Conservation (phyloP, 495 filamentous ascomycete species). For the Tuber melanosporum region DNA sequence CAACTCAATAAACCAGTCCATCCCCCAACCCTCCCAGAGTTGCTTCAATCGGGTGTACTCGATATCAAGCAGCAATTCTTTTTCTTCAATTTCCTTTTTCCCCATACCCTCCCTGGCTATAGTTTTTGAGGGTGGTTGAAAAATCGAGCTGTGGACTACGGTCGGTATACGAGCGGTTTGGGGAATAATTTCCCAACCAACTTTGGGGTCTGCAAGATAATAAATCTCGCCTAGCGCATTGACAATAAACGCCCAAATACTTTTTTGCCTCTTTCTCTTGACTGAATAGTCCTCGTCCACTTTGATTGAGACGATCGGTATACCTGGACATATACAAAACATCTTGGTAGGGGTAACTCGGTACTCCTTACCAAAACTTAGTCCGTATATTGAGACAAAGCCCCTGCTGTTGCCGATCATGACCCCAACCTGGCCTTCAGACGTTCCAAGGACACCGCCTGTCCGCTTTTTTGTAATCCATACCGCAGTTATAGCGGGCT, state of each 20-base stretch:
- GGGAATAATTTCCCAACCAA: conserved; percentile 55
- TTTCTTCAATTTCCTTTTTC: conserved; percentile 71
- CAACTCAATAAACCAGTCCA: conserved; percentile 76
- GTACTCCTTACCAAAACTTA: conserved; percentile 61
- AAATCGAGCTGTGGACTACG: conserved; percentile 49
- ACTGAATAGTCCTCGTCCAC: conserved; percentile 74
- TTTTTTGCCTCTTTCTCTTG: conserved; percentile 58
- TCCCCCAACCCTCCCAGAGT: conserved; percentile 84
- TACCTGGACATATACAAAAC: conserved; percentile 78
- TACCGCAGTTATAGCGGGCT: conserved; percentile 58
- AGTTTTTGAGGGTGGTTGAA: conserved; percentile 32
- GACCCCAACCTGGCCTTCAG: conserved; percentile 72
- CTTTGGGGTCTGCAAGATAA: conserved; percentile 68
- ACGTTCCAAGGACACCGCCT: conserved; percentile 58
- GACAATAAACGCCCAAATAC: conserved; percentile 77
- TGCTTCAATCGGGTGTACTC: conserved; percentile 71
- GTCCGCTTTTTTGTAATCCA: conserved; percentile 81
- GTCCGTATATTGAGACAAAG: conserved; percentile 72
- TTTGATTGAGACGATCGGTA: conserved; percentile 78
- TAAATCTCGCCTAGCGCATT: conserved; percentile 92
- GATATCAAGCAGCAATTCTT: conserved; percentile 56
- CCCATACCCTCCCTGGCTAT: conserved; percentile 61
- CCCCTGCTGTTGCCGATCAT: conserved; percentile 79
- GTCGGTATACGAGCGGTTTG: conserved; percentile 50
- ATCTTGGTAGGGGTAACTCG: conserved; percentile 63